Conservation (phyloP, 352 stramenopile genomes). For the Elongisporangium prolatum region DNA sequence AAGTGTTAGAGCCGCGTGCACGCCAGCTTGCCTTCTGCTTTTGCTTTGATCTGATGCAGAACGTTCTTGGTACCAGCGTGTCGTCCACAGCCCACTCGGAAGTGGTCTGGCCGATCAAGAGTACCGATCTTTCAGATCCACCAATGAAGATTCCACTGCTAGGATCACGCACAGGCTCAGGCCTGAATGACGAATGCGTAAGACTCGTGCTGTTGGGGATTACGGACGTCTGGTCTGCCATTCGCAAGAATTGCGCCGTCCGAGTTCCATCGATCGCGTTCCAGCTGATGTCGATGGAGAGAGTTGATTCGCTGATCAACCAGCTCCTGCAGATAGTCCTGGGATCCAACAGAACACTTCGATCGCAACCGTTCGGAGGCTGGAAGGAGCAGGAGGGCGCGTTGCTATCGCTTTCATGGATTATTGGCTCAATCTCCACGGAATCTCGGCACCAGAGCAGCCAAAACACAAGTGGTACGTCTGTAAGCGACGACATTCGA, state of each 20-base stretch:
- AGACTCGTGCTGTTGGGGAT: slow-evolving; percentile 38
- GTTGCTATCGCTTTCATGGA: slow-evolving; percentile 26
- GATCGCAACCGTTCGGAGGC: slow-evolving; percentile 2
- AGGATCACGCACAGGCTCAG: not conserved
- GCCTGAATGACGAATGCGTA: slow-evolving; percentile 14
- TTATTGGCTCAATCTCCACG: slow-evolving; percentile 28
- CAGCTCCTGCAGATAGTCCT: slow-evolving; percentile 32
- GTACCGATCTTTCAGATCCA: not conserved
- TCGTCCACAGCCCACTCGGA: slow-evolving; percentile 9
- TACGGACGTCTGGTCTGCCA: slow-evolving; percentile 66
- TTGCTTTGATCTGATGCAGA: slow-evolving; percentile 19
- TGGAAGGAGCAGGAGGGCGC: slow-evolving; percentile 52
- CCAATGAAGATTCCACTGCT: not conserved
- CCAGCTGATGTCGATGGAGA: slow-evolving; percentile 17
- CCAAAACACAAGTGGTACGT: slow-evolving; percentile 1
- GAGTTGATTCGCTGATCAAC: slow-evolving; percentile 37
- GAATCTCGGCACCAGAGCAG: slow-evolving; percentile 1
- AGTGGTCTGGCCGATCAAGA: slow-evolving; percentile 5
- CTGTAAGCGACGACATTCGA: slow-evolving; percentile 25
- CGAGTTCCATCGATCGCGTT: slow-evolving; percentile 16
- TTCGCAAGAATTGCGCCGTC: slow-evolving; percentile 46
- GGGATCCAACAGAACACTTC: slow-evolving; percentile 11
- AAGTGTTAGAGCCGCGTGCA: slow-evolving; percentile 32
- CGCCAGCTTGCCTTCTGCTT: slow-evolving; percentile 33
- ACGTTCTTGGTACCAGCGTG: not conserved